Evolutionary conservation across 345 rosid species (phyloP).

Genomic region (Mallotus nudiflorus): DNA sequence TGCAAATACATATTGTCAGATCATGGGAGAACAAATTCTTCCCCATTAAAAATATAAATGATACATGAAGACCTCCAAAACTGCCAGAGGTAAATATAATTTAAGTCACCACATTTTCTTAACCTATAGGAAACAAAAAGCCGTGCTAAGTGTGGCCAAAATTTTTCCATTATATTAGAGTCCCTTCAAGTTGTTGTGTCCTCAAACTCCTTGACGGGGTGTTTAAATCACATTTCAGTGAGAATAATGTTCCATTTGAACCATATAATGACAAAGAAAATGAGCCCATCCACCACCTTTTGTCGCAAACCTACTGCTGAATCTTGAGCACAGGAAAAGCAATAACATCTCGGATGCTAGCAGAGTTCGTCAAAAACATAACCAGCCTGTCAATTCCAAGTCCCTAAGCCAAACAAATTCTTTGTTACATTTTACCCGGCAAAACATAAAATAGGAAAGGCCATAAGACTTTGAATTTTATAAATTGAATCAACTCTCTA

Average conservation of each 20-base stretch:
- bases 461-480: too few relatives aligned
- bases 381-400: constrained; percentile 92
- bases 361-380: constrained; percentile 84
- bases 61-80: background rate
- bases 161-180: too few relatives aligned
- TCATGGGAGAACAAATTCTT: background rate
- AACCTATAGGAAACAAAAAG: background rate
- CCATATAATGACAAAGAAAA: background rate
- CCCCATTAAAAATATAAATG: background rate
- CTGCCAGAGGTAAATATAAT: background rate
- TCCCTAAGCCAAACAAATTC: constrained; percentile 47
- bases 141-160: background rate
- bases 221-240: too few relatives aligned
- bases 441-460: background rate
- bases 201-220: too few relatives aligned
- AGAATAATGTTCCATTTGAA: too few relatives aligned
- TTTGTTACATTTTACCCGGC: background rate
- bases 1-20: too few relatives aligned
- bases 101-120: background rate
- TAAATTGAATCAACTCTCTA: too few relatives aligned
- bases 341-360: constrained; percentile 87
- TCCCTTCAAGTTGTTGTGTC: too few relatives aligned
- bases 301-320: constrained; percentile 49
- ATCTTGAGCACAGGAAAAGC: constrained; percentile 85
- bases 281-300: background rate